Evolutionary conservation across 1,139 yeast genomes (phyloP).

Genomic region (Wickerhamomyces sp.): DNA sequence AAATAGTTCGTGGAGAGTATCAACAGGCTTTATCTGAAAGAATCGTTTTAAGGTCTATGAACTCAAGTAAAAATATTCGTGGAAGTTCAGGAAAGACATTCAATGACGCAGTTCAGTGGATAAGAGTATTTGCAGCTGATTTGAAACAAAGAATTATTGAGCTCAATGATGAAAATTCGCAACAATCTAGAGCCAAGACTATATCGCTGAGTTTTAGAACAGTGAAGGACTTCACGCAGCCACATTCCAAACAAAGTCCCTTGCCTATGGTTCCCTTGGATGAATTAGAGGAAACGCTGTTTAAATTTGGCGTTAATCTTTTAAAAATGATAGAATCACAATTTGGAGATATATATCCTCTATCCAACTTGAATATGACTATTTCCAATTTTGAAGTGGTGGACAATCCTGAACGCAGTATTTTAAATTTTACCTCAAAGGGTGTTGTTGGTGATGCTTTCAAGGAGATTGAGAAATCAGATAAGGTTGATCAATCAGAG

Average conservation of each 20-base stretch:
- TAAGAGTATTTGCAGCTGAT: slow-evolving; percentile 80
- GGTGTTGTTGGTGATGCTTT: slow-evolving; percentile 10
- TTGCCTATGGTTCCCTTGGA: slow-evolving; percentile 32
- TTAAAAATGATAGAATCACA: slow-evolving; percentile 36
- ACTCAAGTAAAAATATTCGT: slow-evolving; percentile 76
- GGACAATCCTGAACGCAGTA: slow-evolving; percentile 25
- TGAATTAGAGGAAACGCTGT: slow-evolving; percentile 35
- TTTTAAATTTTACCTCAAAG: slow-evolving; percentile 18
- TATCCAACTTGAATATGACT: slow-evolving; percentile 45
- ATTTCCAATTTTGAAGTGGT: slow-evolving; percentile 50
- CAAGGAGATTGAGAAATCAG: slow-evolving; percentile 1
- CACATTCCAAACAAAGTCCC: slow-evolving; percentile 43
- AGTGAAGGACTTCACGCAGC: slow-evolving; percentile 10
- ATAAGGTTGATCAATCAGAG: too few species aligned
- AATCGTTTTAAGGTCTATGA: slow-evolving; percentile 78
- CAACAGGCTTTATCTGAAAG: slow-evolving; percentile 49
- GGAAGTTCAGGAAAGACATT: slow-evolving; percentile 48
- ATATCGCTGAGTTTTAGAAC: slow-evolving; percentile 36
- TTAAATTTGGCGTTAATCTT: slow-evolving; percentile 36
- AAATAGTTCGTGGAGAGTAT: slow-evolving; percentile 62
- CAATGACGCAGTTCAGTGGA: slow-evolving; percentile 71
- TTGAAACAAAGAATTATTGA: slow-evolving; percentile 67
- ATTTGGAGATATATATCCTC: slow-evolving; percentile 38
- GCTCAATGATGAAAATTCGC: slow-evolving; percentile 57
- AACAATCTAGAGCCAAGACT: slow-evolving; percentile 46